phyloP scores from a whole-genome alignment of 495 filamentous ascomycete genomes.

The Parmelia sp. region DNA sequence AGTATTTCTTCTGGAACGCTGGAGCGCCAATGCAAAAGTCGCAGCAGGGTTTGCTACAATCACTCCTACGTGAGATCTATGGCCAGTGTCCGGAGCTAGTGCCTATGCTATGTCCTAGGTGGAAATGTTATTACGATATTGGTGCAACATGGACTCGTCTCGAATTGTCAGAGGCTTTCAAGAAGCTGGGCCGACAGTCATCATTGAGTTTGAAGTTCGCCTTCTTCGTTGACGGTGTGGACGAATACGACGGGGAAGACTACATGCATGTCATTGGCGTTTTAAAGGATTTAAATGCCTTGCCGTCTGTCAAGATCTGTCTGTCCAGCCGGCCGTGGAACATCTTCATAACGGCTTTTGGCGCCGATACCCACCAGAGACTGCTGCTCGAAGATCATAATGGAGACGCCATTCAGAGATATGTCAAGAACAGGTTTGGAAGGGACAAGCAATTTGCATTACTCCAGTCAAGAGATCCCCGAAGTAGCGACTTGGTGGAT shows the following conservation, averaged over 20 bases:
- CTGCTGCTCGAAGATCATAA: slow-evolving; percentile 18
- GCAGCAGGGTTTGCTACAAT: slow-evolving; percentile 38
- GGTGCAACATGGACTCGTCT: neutral
- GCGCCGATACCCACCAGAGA: slow-evolving; percentile 18
- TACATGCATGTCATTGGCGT: slow-evolving; percentile 24
- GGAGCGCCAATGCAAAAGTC: slow-evolving; percentile 38
- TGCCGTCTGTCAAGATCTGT: slow-evolving; percentile 40
- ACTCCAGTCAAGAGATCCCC: neutral
- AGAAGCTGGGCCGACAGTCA: neutral
- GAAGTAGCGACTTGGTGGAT: slow-evolving; percentile 10
- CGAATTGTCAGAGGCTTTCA: slow-evolving; percentile 6
- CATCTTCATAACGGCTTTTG: slow-evolving; percentile 36
- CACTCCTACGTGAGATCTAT: slow-evolving; percentile 38
- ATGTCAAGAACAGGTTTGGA: slow-evolving; percentile 4
- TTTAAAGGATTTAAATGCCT: slow-evolving; percentile 20
- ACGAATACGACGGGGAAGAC: slow-evolving; percentile 34
- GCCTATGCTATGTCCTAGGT: slow-evolving; percentile 15
- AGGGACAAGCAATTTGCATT: slow-evolving; percentile 1
- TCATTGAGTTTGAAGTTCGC: slow-evolving; percentile 29
- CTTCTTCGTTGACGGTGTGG: slow-evolving; percentile 48
- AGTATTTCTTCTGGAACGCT: slow-evolving; percentile 45
- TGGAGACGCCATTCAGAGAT: slow-evolving; percentile 15
- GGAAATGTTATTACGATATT: neutral
- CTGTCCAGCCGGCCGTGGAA: slow-evolving; percentile 47
- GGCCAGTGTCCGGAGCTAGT: slow-evolving; percentile 34